Conservation (phyloP, 805 yeast genomes). For the Kodamaea sagamina region DNA sequence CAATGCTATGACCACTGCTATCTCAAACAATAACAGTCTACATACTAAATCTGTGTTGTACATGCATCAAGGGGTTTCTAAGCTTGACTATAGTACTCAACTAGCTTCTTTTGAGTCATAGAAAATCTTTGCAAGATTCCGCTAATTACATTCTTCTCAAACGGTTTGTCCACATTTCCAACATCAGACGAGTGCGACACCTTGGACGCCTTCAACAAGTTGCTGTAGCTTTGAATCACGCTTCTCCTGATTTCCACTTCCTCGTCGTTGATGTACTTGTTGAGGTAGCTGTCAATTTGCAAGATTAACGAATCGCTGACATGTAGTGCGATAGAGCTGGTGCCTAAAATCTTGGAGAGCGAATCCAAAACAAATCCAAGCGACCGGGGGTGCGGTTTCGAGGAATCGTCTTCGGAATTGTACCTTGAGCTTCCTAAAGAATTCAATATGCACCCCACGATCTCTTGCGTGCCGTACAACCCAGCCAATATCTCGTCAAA, state of each 20-base stretch:
- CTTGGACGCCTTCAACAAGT: constrained; percentile 25
- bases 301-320: constrained; percentile 21
- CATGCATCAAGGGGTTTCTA: background rate
- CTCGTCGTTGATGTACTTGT: constrained; percentile 28
- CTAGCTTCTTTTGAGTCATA: constrained; percentile 46
- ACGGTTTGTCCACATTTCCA: constrained; percentile 15
- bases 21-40: too few relatives aligned
- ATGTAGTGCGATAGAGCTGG: constrained; percentile 20
- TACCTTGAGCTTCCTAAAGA: constrained; percentile 14
- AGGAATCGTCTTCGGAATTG: constrained; percentile 2
- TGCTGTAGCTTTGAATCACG: constrained; percentile 42
- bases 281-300: constrained; percentile 32
- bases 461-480: constrained; percentile 23
- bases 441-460: constrained; percentile 19
- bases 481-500: constrained; percentile 35
- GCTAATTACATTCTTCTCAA: constrained; percentile 20
- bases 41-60: too few relatives aligned
- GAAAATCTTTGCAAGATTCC: constrained; percentile 40
- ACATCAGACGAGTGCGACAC: constrained; percentile 19
- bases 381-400: constrained; percentile 4
- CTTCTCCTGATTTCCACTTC: constrained; percentile 40
- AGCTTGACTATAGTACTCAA: constrained; percentile 41
- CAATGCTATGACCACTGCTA: too few relatives aligned
- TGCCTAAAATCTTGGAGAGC: constrained; percentile 26
- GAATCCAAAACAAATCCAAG: constrained; percentile 27